Conservation (phyloP, 148 eudicot genomes). For the Heliamphora exappendiculata region DNA sequence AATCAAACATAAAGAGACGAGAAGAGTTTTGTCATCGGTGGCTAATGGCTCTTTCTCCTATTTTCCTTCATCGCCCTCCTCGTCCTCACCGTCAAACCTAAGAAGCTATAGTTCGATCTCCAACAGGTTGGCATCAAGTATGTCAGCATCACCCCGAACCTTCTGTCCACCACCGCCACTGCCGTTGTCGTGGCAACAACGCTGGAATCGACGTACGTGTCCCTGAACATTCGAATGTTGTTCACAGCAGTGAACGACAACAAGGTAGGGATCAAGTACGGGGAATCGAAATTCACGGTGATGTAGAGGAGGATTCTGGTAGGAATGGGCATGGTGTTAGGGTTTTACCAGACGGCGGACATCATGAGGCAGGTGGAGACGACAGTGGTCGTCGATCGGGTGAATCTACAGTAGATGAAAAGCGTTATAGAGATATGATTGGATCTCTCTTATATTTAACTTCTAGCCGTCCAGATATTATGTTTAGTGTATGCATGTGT, state of each 20-base stretch:
- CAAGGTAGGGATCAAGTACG: constrained; percentile 84
- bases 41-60: constrained; percentile 87
- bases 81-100: constrained; percentile 71
- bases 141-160: constrained; percentile 42
- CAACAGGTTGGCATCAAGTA: constrained; percentile 73
- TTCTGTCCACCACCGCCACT: constrained; percentile 16
- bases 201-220: constrained; percentile 41
- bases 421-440: too few relatives aligned
- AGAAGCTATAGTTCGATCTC: constrained; percentile 78
- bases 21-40: too few relatives aligned
- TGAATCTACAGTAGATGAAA: too few relatives aligned
- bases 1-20: too few relatives aligned
- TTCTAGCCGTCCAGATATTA: too few relatives aligned
- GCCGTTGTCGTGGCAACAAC: constrained; percentile 15
- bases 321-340: constrained; percentile 59
- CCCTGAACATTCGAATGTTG: constrained; percentile 45
- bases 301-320: constrained; percentile 80
- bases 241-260: constrained; percentile 79
- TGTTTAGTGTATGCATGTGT: too few relatives aligned
- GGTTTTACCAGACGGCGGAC: constrained; percentile 76
- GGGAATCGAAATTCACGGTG: constrained; percentile 61
- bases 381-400: constrained; percentile 58
- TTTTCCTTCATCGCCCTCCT: constrained; percentile 69
- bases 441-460: too few relatives aligned
- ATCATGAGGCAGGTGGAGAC: constrained; percentile 53